phyloP scores from a whole-genome alignment of 257 asterid species.

The Nicotiana attenuata region DNA sequence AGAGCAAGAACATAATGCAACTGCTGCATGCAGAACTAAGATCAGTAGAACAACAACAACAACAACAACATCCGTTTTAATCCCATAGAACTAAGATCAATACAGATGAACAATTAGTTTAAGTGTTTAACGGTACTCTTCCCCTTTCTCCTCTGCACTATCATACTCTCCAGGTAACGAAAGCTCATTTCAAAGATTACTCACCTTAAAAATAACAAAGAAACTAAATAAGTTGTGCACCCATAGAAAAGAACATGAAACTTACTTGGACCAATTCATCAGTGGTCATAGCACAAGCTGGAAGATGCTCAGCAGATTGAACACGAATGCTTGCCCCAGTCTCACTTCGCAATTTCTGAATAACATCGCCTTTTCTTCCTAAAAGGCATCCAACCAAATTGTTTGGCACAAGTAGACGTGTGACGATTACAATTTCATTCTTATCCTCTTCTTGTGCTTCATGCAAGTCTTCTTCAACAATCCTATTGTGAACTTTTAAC shows the following conservation, averaged over 20 bases:
- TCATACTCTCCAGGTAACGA: neutral
- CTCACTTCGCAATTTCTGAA: conserved; percentile 71
- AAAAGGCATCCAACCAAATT: conserved; percentile 65
- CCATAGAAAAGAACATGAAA: neutral
- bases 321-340: conserved; percentile 81
- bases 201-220: neutral
- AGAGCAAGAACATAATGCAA: neutral
- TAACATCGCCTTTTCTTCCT: conserved; percentile 81
- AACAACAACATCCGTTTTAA: too few relatives aligned
- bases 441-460: conserved; percentile 29
- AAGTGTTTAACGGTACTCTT: neutral
- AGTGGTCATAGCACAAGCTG: conserved; percentile 53
- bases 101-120: neutral
- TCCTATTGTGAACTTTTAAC: conserved; percentile 68
- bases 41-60: too few relatives aligned
- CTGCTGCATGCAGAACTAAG: neutral
- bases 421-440: conserved; percentile 46
- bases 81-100: neutral
- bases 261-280: conserved; percentile 77
- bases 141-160: neutral
- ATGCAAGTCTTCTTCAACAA: conserved; percentile 55
- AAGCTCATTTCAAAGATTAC: neutral
- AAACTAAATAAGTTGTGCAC: neutral
- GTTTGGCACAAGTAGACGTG: conserved; percentile 67
- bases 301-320: conserved; percentile 60